Evolutionary conservation across 1,139 yeast species (phyloP).

Genomic region (Kazachstania sp.): DNA sequence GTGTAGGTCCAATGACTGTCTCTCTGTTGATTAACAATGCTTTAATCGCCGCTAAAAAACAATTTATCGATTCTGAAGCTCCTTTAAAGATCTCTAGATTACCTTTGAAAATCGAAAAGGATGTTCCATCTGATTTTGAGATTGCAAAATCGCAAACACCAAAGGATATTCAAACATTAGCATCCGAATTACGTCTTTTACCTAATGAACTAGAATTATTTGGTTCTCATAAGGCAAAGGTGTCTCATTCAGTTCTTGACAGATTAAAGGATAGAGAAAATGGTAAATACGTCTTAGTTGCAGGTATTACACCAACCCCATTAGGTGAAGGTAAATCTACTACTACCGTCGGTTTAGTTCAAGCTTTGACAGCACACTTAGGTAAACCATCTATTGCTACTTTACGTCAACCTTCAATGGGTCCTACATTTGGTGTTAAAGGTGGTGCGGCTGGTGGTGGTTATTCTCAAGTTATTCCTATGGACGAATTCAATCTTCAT

Average conservation of each 20-base stretch:
- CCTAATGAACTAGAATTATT: constrained; percentile 59
- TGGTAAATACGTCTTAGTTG: constrained; percentile 84
- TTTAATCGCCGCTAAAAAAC: constrained; percentile 52
- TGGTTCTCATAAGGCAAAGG: constrained; percentile 71
- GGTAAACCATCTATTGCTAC: constrained; percentile 64
- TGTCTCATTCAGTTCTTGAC: constrained; percentile 50
- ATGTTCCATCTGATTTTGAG: constrained; percentile 71
- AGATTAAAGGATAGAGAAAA: constrained; percentile 53
- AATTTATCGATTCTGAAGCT: constrained; percentile 29
- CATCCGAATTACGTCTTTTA: constrained; percentile 55
- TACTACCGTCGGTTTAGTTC: constrained; percentile 90
- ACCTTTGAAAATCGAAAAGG: constrained; percentile 41
- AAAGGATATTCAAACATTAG: constrained; percentile 53
- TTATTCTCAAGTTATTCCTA: constrained; percentile 75
- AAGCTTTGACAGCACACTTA: constrained; percentile 71
- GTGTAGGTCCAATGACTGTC: constrained; percentile 87
- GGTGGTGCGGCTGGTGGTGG: constrained; percentile 93
- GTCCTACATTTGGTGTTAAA: constrained; percentile 80
- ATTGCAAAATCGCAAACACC: constrained; percentile 69
- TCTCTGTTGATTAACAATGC: constrained; percentile 73
- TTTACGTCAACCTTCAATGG: constrained; percentile 82
- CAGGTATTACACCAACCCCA: constrained; percentile 98
- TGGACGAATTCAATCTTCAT: constrained; percentile 84
- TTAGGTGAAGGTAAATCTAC: constrained; percentile 98
- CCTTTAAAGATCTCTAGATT: constrained; percentile 48